Conservation (phyloP, 805 yeast genomes). For the Tetrapisispora namnaoensis region DNA sequence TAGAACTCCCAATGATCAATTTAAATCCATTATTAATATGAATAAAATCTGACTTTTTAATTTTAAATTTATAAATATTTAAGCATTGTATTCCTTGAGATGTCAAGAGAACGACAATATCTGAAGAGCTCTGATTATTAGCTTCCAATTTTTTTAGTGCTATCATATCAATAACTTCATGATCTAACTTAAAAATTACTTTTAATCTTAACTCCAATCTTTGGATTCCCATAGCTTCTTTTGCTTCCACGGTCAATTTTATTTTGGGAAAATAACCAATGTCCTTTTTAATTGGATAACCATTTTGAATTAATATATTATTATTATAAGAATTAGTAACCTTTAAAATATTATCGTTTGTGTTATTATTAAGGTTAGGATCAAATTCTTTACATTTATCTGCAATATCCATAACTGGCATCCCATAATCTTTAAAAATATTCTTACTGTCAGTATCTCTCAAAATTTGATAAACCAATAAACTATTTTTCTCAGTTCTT, state of each 20-base stretch:
- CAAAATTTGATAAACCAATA: slow-evolving; percentile 24
- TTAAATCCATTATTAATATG: slow-evolving; percentile 13
- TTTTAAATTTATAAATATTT: slow-evolving; percentile 19
- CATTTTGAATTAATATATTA: slow-evolving; percentile 28
- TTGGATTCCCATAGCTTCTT: slow-evolving; percentile 25
- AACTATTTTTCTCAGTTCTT: slow-evolving; percentile 20
- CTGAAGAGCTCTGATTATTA: slow-evolving; percentile 11
- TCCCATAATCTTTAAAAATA: slow-evolving; percentile 25
- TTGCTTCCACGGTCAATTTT: slow-evolving; percentile 12
- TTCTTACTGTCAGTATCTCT: slow-evolving; percentile 14
- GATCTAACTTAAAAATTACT: slow-evolving; percentile 27
- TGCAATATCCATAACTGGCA: slow-evolving; percentile 15
- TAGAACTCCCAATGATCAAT: slow-evolving; percentile 11
- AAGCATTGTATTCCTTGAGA: slow-evolving; percentile 25
- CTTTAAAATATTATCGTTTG: slow-evolving; percentile 26
- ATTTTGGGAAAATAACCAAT: slow-evolving; percentile 22
- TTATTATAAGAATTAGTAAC: slow-evolving; percentile 24
- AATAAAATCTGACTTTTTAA: slow-evolving; percentile 18
- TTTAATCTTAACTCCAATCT: slow-evolving; percentile 24
- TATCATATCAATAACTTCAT: slow-evolving; percentile 19
- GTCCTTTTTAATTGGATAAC: slow-evolving; percentile 24
- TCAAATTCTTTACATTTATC: slow-evolving; percentile 9
- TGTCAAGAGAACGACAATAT: slow-evolving; percentile 16
- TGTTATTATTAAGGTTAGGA: slow-evolving; percentile 13
- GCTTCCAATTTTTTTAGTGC: slow-evolving; percentile 16